Evolutionary conservation across 768 basidiomycete species (phyloP), one percentile per base, ranked within the genome.

Genomic region (Leccinellum albellum): DNA sequence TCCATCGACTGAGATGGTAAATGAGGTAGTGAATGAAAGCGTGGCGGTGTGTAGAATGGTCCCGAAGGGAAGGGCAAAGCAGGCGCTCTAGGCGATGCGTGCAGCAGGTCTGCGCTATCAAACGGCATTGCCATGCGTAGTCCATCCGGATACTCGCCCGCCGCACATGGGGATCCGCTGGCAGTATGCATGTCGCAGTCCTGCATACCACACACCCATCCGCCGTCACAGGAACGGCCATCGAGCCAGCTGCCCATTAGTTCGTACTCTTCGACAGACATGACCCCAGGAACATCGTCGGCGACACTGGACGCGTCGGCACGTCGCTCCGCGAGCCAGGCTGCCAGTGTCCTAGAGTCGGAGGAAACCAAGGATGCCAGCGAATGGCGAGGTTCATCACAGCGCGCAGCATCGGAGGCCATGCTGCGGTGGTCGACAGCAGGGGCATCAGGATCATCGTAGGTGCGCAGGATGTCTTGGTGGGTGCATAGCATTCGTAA

Each of bases 231-330:
- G 13, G 49, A 59, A 46, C 58, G 53, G 20, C 65, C 57, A 58
- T 73, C 70, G 26, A 73, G 69, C 81, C 81, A 82, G 57, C 81
- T 82, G 3, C 81, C 81, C 52, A 60, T 65, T 33, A 70, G 67
- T 58, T 82, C 81, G 55, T 82, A 81, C 40, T 81, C 76, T 50
- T 75, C 78, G 37, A 81, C 60, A n/a, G 74, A 70, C 68, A 81
- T 75, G 49, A 70, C 69, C 28, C 64, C 64, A 7, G 60, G 64
- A 31, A 61, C 53, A 12, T 70, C 65, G 24, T 66, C 60, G 23
- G 68, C 69, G 54, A 61, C 58, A 29, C 71, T 68, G 28, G 65
- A 51, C 47, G 69, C 69, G 47, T 67, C 57, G 10, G 63, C 63
- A 31, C 72, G 73, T 60, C 78, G 76, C 32, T 74, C 69, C 20